Percentiles rank a stretch among this genome's conserved stretches.
Evolutionary conservation across 139 green algal species (phyloP).

Genomic region (Pycnococcus provasolii): DNA sequence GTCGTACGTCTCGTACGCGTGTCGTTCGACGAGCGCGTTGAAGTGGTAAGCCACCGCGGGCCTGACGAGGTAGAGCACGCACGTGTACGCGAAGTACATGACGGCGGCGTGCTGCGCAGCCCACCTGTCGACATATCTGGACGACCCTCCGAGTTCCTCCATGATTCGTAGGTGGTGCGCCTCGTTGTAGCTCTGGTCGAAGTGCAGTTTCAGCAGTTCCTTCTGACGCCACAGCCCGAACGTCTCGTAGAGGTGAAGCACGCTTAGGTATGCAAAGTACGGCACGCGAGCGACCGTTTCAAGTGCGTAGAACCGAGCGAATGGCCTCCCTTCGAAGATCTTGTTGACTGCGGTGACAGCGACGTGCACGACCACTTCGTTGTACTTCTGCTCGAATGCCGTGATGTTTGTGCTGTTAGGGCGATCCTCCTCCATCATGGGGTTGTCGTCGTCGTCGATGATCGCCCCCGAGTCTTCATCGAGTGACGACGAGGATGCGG

Average conservation of each 20-base stretch:
- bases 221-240: conserved; percentile 37
- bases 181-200: conserved; percentile 43
- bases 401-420: no score
- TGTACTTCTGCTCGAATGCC: no score
- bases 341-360: conserved; percentile 20
- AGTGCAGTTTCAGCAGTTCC: conserved; percentile 43
- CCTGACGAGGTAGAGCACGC: conserved; percentile 33
- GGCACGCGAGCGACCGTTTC: conserved; percentile 43
- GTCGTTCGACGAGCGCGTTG: conserved; percentile 34
- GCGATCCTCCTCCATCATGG: no score
- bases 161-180: conserved; percentile 44
- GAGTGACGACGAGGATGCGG: no score
- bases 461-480: no score
- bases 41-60: conserved; percentile 43
- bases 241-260: conserved; percentile 44
- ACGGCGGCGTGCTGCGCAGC: conserved; percentile 42
- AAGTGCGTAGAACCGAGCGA: conserved; percentile 41
- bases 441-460: no score
- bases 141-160: conserved; percentile 34
- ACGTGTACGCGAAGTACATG: conserved; percentile 30
- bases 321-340: conserved; percentile 23
- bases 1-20: conserved; percentile 43
- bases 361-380: neutral
- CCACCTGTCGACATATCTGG: conserved; percentile 32
- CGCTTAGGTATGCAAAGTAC: conserved; percentile 40